Evolutionary conservation across 2,329 filamentous ascomycete species (phyloP), one percentile per base, ranked within the genome.

Genomic region (Colletotrichum theobromicola): DNA sequence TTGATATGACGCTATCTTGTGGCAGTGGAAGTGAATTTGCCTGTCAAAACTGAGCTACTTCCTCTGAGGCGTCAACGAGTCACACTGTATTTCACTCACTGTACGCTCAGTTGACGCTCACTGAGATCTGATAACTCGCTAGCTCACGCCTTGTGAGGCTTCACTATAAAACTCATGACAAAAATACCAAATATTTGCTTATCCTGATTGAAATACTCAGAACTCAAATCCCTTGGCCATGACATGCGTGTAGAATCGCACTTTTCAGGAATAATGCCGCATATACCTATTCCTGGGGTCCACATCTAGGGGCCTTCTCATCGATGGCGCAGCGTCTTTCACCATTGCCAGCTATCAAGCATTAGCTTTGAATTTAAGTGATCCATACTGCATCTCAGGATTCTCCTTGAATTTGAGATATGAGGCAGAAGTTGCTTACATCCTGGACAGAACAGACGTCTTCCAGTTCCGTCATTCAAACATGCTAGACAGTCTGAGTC

Each of bases 181-280:
- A 4, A n/a, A 16, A 46, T 9, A 46, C 1, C 0, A 7, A 6
- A 46, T 12, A 3, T 18, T 46, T 46, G 9, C 18, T 46, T n/a
- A 0, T 4, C n/a, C 37, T 0, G n/a, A n/a, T n/a, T n/a, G n/a
- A n/a, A n/a, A n/a, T n/a, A n/a, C n/a, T n/a, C n/a, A n/a, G n/a
- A n/a, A n/a, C n/a, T n/a, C n/a, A n/a, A n/a, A n/a, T n/a, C n/a
- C n/a, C n/a, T n/a, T n/a, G n/a, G n/a, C n/a, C n/a, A n/a, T n/a
- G n/a, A n/a, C n/a, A 46, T 4, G 37, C n/a, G 13, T 2, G 21
- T 7, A 10, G 13, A 13, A 3, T 50, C 10, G n/a, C 1, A 21
- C 10, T 13, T 50, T 21, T 21, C 0, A 10, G 21, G 2, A 50
- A 13, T 2, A 13, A n/a, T 12, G n/a, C 42, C 1, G 13, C 7